Percentiles rank a stretch among this genome's conserved stretches.
phyloP scores from a whole-genome alignment of 2,329 filamentous ascomycete species.

The Hypomyces perniciosus region DNA sequence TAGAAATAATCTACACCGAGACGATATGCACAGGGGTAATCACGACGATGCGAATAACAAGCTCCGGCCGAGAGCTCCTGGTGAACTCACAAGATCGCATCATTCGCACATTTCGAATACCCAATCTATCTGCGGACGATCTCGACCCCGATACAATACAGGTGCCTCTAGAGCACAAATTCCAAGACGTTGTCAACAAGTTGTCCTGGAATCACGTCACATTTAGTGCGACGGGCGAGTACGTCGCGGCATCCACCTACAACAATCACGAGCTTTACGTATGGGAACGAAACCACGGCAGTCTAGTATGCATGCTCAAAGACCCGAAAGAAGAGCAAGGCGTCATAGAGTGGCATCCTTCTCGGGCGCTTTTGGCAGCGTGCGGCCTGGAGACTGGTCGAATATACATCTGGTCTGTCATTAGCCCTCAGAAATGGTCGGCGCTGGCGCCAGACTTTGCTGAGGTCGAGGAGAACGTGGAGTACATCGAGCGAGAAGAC shows the following conservation, averaged over 20 bases:
- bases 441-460: conserved; percentile 93
- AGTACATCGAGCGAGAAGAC: conserved; percentile 92
- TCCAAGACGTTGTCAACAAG: conserved; percentile 93
- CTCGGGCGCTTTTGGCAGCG: conserved; percentile 77
- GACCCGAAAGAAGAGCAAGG: conserved; percentile 95
- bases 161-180: conserved; percentile 92
- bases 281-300: conserved; percentile 91
- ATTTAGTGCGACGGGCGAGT: conserved; percentile 90
- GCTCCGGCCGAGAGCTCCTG: conserved; percentile 77
- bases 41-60: conserved; percentile 75
- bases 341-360: conserved; percentile 95
- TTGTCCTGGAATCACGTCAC: conserved; percentile 96
- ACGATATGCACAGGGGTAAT: conserved; percentile 84
- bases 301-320: conserved; percentile 92
- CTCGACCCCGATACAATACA: conserved; percentile 81
- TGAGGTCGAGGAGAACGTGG: conserved; percentile 96
- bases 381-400: conserved; percentile 89
- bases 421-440: conserved; percentile 94
- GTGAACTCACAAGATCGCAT: conserved; percentile 93
- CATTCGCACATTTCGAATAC: conserved; percentile 85
- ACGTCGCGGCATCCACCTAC: conserved; percentile 91
- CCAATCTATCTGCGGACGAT: conserved; percentile 62
- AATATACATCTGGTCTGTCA: conserved; percentile 94
- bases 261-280: conserved; percentile 99
- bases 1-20: conserved; percentile 80